Base-by-base conservation (phyloP, 257 asterid species). In the Knoxia roxburghii region DNA sequence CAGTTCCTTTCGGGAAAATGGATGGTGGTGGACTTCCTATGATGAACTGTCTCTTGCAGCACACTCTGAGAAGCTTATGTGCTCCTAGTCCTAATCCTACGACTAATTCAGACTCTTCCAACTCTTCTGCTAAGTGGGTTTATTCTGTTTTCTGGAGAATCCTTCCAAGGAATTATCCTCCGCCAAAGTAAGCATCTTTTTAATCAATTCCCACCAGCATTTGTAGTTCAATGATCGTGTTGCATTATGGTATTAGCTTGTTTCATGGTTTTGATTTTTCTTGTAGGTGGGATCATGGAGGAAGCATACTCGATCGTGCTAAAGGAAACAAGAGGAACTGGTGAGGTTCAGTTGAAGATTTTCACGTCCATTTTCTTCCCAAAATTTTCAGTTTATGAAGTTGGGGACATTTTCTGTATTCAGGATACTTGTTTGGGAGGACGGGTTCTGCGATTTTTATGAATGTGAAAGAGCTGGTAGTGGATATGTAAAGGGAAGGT, bases 381-480 rank as follows among this genome's bases (percentile, higher is more conserved):
- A 9, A 29, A 40, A 33, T 63, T 65, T 30, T 46, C 15, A 65
- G 6, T 60, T 56, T 21, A 23, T 51, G 59, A n/a, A n/a, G n/a
- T n/a, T 26, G 29, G 41, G 39, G 32, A 49, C 8, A 20, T 71
- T 68, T 71, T 41, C 68, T 49, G 68, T 70, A 4, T 76, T 73
- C 85, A 89, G 97, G 97, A 89, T 87, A 64, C 88, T 89, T 68
- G 97, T 89, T 5, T 89, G 97, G 95, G 97, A 89, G 80, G 97
- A 89, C 75, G 95, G 95, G 14, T 89, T 76, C 73, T 87, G 88
- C 71, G 95, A 89, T 77, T 82, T 87, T 39, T 73, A 18, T 32
- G 91, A 83, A 77, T 87, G 95, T 45, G 91, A 84, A 78, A 67
- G 86, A 73, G 82, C 79, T 32, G 86, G 79, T 24, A 79, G 75